Evolutionary conservation across 495 filamentous ascomycete species (phyloP), one percentile per base, ranked within the genome.

Genomic region (Penicillium macrosclerotiorum): DNA sequence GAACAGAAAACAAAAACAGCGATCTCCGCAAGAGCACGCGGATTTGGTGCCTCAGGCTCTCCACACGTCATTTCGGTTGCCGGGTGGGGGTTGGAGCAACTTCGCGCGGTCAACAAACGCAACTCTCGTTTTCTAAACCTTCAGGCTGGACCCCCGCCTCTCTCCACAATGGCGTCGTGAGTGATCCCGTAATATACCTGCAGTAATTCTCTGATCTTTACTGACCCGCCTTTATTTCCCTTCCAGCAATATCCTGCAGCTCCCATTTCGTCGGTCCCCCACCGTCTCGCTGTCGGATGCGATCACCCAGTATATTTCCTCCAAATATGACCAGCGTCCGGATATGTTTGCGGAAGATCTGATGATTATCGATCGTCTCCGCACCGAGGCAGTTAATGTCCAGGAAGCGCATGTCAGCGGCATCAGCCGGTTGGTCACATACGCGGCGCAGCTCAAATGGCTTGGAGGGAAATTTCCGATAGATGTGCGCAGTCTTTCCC

Each of bases 321-420:
- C 82, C 61, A 96, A 97, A 78, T 98, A 98, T 85, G 93, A 97
- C 68, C 93, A 98, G 63, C 93, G 96, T 65, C 93, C 94, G 42
- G 89, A 95, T 65, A 95, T 96, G 90, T 98, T 98, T 67, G 79
- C 83, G 49, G 76, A 87, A 38, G 93, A 98, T 69, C 78, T 98
- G 30, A 78, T 93, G 42, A 77, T 85, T 47, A 89, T 98, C 62
- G 90, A 98, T 61, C 73, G 80, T 35, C 62, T 97, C 38, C 81
- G 93, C 8, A 79, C 73, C 35, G 88, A 91, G 48, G 93, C 93
- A 33, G 70, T 96, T 46, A 85, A 90, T 65, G 85, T 92, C 8
- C 82, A 86, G 43, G 93, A 97, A 55, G 81, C 93, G 11, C 93
- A 98, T 66, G 68, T 80, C n/a, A 94, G 85, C 59, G 94, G 93